Percentiles rank a stretch among this genome's conserved stretches.
phyloP scores from a whole-genome alignment of 257 asterid species.

The Mentha longifolia region DNA sequence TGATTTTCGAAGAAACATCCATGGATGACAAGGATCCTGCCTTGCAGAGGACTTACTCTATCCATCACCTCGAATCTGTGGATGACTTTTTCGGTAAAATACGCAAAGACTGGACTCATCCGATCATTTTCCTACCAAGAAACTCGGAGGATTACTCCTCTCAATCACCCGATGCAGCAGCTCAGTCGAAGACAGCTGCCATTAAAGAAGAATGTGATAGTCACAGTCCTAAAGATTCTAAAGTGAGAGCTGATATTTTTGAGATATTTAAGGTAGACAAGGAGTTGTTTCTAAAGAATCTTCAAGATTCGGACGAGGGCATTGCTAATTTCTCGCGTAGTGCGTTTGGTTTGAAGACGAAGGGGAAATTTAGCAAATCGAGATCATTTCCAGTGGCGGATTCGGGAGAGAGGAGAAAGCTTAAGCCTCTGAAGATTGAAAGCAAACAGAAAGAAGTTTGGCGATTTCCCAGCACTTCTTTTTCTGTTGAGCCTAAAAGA shows the following conservation, averaged over 20 bases:
- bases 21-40: conserved; percentile 35
- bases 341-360: conserved; percentile 38
- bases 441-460: conserved; percentile 75
- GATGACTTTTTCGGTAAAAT: conserved; percentile 40
- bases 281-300: conserved; percentile 47
- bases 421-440: conserved; percentile 66
- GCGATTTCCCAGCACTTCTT: conserved; percentile 40
- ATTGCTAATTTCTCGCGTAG: conserved; percentile 37
- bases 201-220: conserved; percentile 3
- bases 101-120: conserved; percentile 48
- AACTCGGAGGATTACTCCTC: conserved; percentile 31
- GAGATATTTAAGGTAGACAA: conserved; percentile 58
- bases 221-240: conserved; percentile 22
- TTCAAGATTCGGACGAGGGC: conserved; percentile 43
- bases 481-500: too few relatives aligned
- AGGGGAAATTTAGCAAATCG: conserved; percentile 53
- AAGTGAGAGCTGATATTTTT: conserved; percentile 38
- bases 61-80: conserved; percentile 62
- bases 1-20: conserved; percentile 47
- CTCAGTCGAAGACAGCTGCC: conserved; percentile 7
- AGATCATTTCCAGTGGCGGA: conserved; percentile 68
- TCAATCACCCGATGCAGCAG: conserved; percentile 26
- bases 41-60: conserved; percentile 59
- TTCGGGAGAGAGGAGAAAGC: conserved; percentile 37
- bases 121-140: conserved; percentile 43